phyloP scores from a whole-genome alignment of 1,139 yeast species.

The Wickerhamomyces sp. region DNA sequence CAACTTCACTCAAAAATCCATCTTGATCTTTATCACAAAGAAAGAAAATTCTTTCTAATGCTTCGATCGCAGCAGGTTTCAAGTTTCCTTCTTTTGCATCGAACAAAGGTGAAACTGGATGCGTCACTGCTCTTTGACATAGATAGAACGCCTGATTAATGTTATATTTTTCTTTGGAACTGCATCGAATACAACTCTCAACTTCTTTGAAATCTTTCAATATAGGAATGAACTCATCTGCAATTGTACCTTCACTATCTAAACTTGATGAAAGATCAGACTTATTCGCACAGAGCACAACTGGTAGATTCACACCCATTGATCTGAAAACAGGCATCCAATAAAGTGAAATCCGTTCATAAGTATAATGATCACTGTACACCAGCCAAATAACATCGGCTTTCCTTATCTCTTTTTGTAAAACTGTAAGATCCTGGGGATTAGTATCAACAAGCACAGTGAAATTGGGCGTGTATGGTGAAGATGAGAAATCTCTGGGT shows the following conservation, averaged over 20 bases:
- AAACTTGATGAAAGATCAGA: conserved; percentile 39
- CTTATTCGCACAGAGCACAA: conserved; percentile 86
- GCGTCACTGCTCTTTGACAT: conserved; percentile 87
- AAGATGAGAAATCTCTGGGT: conserved; percentile 56
- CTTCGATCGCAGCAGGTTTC: conserved; percentile 72
- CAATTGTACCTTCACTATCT: conserved; percentile 25
- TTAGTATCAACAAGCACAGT: conserved; percentile 79
- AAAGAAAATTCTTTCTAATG: conserved; percentile 76
- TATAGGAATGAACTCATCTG: conserved; percentile 71
- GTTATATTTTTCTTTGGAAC: conserved; percentile 74
- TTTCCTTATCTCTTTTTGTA: conserved; percentile 71
- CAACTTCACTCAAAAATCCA: conserved; percentile 67
- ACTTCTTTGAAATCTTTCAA: conserved; percentile 89
- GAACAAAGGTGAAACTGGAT: conserved; percentile 89
- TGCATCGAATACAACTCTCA: conserved; percentile 83
- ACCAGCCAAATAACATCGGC: conserved; percentile 94
- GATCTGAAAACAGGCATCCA: conserved; percentile 95
- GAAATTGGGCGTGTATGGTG: conserved; percentile 56
- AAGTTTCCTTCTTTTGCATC: conserved; percentile 85
- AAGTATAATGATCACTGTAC: conserved; percentile 89
- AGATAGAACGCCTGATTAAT: conserved; percentile 87
- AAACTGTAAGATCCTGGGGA: conserved; percentile 51
- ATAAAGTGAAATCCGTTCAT: conserved; percentile 82
- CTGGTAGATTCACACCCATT: conserved; percentile 87
- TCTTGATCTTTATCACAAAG: conserved; percentile 88